phyloP scores from a whole-genome alignment of 2,329 filamentous ascomycete genomes.

The Colletotrichum musae region DNA sequence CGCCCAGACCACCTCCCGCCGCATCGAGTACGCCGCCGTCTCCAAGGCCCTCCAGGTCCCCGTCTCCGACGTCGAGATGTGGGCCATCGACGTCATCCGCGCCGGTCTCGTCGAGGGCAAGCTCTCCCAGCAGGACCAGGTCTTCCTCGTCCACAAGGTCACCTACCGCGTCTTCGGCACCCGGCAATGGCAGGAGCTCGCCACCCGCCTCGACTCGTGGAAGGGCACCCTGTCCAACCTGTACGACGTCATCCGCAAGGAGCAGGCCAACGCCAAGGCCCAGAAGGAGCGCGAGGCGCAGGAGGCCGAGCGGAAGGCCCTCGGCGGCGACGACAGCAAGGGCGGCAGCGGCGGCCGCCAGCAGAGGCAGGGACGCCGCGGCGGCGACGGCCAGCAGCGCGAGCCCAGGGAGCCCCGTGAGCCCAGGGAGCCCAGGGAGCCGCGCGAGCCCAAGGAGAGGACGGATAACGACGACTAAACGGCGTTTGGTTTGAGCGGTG shows the following conservation, averaged over 20 bases:
- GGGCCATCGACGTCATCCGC: slow-evolving; percentile 98
- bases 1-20: slow-evolving; percentile 84
- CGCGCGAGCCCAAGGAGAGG: slow-evolving; percentile 59
- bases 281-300: slow-evolving; percentile 84
- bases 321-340: slow-evolving; percentile 57
- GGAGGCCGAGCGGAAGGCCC: slow-evolving; percentile 78
- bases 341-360: slow-evolving; percentile 47
- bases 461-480: slow-evolving; percentile 71
- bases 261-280: slow-evolving; percentile 84
- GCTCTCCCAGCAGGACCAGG: slow-evolving; percentile 90
- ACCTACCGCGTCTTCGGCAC: slow-evolving; percentile 98
- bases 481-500: background rate
- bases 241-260: slow-evolving; percentile 81
- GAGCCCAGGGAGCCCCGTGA: slow-evolving; percentile 47
- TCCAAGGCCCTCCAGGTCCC: slow-evolving; percentile 88
- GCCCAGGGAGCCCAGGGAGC: slow-evolving; percentile 44
- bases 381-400: slow-evolving; percentile 44
- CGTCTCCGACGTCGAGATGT: slow-evolving; percentile 90
- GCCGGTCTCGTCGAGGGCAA: slow-evolving; percentile 96
- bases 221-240: slow-evolving; percentile 85
- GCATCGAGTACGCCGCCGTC: slow-evolving; percentile 90
- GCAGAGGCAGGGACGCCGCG: slow-evolving; percentile 51
- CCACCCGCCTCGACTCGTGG: slow-evolving; percentile 92
- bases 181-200: slow-evolving; percentile 98
- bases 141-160: slow-evolving; percentile 95